Base-by-base conservation (phyloP, 352 stramenopile genomes). In the Saprolegnia parasitica region DNA sequence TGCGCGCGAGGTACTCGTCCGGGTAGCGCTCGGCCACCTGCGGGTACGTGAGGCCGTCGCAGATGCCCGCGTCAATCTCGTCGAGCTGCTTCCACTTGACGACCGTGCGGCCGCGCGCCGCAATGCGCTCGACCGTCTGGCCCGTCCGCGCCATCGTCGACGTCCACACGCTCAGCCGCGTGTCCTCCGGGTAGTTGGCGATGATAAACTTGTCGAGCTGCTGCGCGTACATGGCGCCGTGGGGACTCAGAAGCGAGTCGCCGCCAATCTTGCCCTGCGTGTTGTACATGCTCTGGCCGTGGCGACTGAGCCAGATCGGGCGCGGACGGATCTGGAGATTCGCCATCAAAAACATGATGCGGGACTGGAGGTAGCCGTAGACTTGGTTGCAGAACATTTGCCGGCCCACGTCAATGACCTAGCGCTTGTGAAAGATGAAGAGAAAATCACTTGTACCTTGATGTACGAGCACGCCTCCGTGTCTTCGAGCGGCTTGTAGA, bases 211-310 rank as follows among this genome's bases (percentile, higher is more conserved):
- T 80, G 29, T 96, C 96, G 37, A 99, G 81, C 66, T 96, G 88
- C 63, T 91, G 78, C 0, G 96, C 95, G 79, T 98, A 99, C 76
- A 98, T 83, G 40, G 95, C 73, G 13, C 97, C 97, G 15, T 90
- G 80, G 10, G 89, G 84, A 64, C 91, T 98, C 8, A 99, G 78
- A 24, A 90, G 88, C 21, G 90, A 84, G 81, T 99, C 96, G 18
- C 96, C 96, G 54, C 96, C 96, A 77, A 99, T 99, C 32, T 96
- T 95, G 65, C 97, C 98, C 73, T 98, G 81, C 58, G 96, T 88
- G 76, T 99, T 99, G 84, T 98, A 99, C 81, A 98, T 93, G 39
- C 90, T 98, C 82, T 99, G 95, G 42, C 97, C 97, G 76, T 99
- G 96, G 50, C 97, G 91, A 61, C 92, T 98, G 47, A 99, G 84